Percentiles rank a stretch among this genome's conserved stretches.
These are phyloP conservation scores for Penicillium vulpinum DNA, from an alignment of 2,329 filamentous ascomycete species.

Conservation along the genomic window DNA sequence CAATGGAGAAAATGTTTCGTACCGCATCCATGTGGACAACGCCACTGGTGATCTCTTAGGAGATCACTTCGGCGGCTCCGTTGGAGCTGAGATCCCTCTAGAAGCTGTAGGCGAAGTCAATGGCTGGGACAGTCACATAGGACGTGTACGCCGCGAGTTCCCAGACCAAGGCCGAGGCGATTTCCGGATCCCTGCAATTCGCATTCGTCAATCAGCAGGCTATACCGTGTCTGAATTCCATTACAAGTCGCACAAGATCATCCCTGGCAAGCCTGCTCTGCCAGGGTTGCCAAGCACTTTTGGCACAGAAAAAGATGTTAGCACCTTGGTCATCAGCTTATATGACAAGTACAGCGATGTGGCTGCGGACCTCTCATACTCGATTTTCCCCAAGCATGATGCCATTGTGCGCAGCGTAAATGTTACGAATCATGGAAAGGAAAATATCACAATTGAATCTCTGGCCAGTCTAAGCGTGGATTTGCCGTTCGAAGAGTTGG, in stretches of 20 bases:
- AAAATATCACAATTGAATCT: conserved; percentile 56
- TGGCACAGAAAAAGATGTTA: conserved; percentile 56
- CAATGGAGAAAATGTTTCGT: conserved; percentile 58
- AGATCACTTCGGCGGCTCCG: conserved; percentile 62
- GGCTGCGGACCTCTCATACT: conserved; percentile 61
- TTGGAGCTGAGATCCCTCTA: conserved; percentile 54
- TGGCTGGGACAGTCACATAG: conserved; percentile 57
- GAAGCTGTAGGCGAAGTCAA: conserved; percentile 36
- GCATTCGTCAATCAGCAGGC: conserved; percentile 60
- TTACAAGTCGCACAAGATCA: conserved; percentile 59
- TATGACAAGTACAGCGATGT: conserved; percentile 61
- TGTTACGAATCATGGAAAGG: conserved; percentile 59
- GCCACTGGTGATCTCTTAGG: conserved; percentile 57
- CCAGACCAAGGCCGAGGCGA: conserved; percentile 65
- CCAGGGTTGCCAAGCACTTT: conserved; percentile 61
- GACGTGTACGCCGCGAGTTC: conserved; percentile 60
- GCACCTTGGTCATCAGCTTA: conserved; percentile 59
- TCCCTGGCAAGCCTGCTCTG: conserved; percentile 58
- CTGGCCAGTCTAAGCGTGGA: conserved; percentile 64
- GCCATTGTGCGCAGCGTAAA: conserved; percentile 63
- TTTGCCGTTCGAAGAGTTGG: conserved; percentile 59
- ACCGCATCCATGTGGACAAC: conserved; percentile 63
- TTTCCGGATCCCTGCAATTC: conserved; percentile 61
- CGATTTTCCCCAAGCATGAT: conserved; percentile 62
- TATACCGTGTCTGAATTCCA: conserved; percentile 60